Base-by-base conservation (phyloP, 352 stramenopile genomes). In the Thalassiosira allenii region DNA sequence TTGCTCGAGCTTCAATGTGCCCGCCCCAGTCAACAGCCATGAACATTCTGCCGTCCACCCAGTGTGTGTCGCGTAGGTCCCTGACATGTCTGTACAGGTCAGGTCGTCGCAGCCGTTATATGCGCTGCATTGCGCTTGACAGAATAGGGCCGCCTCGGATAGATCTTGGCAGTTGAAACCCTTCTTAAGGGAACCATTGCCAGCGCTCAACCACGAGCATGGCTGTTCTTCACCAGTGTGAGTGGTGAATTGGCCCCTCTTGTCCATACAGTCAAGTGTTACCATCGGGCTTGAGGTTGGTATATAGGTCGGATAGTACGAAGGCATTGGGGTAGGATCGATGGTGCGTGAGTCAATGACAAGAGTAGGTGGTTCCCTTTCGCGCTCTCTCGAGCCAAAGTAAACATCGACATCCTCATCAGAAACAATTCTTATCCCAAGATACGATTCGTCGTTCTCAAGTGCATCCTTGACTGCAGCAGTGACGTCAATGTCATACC, bases 51-150 rank as follows among this genome's bases (percentile, higher is more conserved):
- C 69, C 4, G n/a, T 78, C 65, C 64, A 76, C 9, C 77, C 77
- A 53, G 70, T 80, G 62, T 84, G 68, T 17, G 43, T 69, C 12
- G 27, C 43, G 49, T 80, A 84, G 1, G 54, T 75, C n/a, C 76
- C 76, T 32, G 43, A 32, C 66, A 69, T 76, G 43, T 84, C 76
- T 29, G 34, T 58, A 22, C 76, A 84, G 17, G 59, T 58, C 37
- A 73, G 43, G 37, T 67, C 37, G 66, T 84, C 76, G 57, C 76
- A 84, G 8, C 76, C 76, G 67, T 84, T 84, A 27, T 73, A 76
- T 32, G 56, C 57, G 40, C 76, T 79, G 52, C 76, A 84, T 29
- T 73, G 30, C 25, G 68, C 49, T 68, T 84, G 76, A 20, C 76
- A 84, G 51, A 84, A 79, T 1, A 69, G 41, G n/a, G 44, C 33